Evolutionary conservation across 768 basidiomycete species (phyloP).

Genomic region (Tubosaeta sp.): DNA sequence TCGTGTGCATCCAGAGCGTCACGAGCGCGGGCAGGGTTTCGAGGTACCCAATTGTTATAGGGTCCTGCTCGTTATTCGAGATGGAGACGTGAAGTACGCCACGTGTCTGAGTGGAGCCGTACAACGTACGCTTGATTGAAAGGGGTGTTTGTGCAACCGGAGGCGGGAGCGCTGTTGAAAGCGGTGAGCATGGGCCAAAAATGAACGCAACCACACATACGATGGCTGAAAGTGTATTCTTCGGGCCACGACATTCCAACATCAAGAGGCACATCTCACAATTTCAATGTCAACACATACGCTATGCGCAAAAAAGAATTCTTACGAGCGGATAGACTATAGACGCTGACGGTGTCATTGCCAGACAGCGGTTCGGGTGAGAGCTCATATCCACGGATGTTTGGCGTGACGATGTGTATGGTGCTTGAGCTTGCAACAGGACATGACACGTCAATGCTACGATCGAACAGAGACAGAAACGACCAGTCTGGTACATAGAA

Average conservation of each 20-base stretch:
- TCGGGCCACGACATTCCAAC: constrained; percentile 53
- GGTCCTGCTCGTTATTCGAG: constrained; percentile 48
- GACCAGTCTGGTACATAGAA: constrained; percentile 60
- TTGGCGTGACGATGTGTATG: constrained; percentile 48
- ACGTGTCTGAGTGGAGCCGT: constrained; percentile 69
- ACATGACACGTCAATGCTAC: constrained; percentile 58
- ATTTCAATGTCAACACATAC: neutral
- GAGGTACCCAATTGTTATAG: constrained; percentile 56
- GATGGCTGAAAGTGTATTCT: constrained; percentile 50
- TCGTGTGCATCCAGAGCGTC: constrained; percentile 81
- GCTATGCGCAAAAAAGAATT: neutral
- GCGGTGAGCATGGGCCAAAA: neutral
- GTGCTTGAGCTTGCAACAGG: constrained; percentile 63
- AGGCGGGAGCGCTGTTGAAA: constrained; percentile 33
- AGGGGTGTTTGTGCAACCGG: constrained; percentile 45
- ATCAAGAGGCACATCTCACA: constrained; percentile 41
- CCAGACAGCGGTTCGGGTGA: constrained; percentile 46
- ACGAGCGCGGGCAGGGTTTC: constrained; percentile 95
- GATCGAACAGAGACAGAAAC: constrained; percentile 62
- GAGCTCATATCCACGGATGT: constrained; percentile 40
- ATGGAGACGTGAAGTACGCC: constrained; percentile 70
- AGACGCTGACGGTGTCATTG: constrained; percentile 38
- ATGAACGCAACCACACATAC: constrained; percentile 35
- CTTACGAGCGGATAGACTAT: constrained; percentile 46
- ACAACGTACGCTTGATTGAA: constrained; percentile 62